These are phyloP conservation scores for Thuidium tamariscinum DNA, from an alignment of 225 moss, liverwort and hornwort species.

Conservation along the genomic window DNA sequence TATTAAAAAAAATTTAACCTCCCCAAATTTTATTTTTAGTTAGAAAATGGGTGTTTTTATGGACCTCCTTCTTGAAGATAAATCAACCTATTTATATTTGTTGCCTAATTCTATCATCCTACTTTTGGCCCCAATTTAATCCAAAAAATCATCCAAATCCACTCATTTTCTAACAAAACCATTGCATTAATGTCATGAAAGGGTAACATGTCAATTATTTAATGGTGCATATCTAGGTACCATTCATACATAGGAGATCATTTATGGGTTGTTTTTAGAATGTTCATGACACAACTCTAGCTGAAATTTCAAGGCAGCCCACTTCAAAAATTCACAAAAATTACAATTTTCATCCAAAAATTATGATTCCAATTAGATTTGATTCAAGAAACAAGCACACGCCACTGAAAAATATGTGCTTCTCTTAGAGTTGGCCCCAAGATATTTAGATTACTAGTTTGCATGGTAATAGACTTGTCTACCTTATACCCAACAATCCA, in stretches of 20 bases:
- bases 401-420: not conserved
- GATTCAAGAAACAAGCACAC: rapidly evolving
- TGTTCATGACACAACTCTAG: rapidly evolving
- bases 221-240: no score
- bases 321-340: not conserved
- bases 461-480: not conserved
- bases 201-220: no score
- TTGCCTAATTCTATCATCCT: no score
- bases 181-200: no score
- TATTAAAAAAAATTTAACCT: not conserved
- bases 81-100: rapidly evolving
- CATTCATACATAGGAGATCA: rapidly evolving
- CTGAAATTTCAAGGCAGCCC: rapidly evolving
- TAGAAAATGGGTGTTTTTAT: rapidly evolving
- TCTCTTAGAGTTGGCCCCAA: not conserved
- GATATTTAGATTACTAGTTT: not conserved
- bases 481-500: not conserved
- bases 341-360: not conserved
- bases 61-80: not conserved
- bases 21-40: not conserved
- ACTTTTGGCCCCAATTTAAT: no score
- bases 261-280: rapidly evolving
- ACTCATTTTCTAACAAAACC: no score
- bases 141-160: no score
- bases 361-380: not conserved